Base-by-base conservation (phyloP, 257 asterid genomes). In the Solanum piurae region DNA sequence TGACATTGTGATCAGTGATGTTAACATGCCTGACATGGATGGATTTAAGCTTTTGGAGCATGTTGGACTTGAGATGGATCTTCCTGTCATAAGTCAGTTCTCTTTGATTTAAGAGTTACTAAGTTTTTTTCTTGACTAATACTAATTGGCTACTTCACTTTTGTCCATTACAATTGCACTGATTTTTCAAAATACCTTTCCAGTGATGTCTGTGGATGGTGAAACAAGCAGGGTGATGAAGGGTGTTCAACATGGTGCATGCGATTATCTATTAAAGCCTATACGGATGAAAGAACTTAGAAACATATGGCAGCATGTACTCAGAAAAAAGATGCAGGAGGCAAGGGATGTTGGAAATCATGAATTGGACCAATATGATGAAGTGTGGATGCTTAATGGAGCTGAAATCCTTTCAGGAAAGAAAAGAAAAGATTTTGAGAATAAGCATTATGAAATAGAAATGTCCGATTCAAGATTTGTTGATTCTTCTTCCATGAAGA, bases 1-100 rank as follows among this genome's bases (percentile, higher is more conserved):
- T 21, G 99, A 95, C 91, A 95, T 97, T 37, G 99, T 97, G 34
- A 95, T 97, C 82, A 95, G 99, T 71, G 99, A 97, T 68, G 99
- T 96, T 25, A 96, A 95, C 92, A 97, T 97, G 99, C 99, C 99
- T 5, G 99, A 95, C 87, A 95, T 97, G 99, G 99, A 97, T 87
- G 99, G 99, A 69, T 97, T 97, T 92, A 95, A 94, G 94, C 99
- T 97, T 82, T 92, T 95, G 38, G 99, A 97, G 89, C 98, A 91
- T 52, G 99, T 97, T 71, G 99, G 99, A 73, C 95, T 97, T 31
- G 99, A 97, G 89, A 94, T 97, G 98, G 99, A 97, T 89, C 96
- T 97, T 55, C 99, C 99, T 2, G 99, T 97, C 79, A 95, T 97
- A 86, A 97, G 99, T 97, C 77, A 90, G 95, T 90, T 85, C 71